These are phyloP conservation scores for Leccinum pellstonianum DNA, from an alignment of 768 basidiomycete species.

Conservation along the genomic window DNA sequence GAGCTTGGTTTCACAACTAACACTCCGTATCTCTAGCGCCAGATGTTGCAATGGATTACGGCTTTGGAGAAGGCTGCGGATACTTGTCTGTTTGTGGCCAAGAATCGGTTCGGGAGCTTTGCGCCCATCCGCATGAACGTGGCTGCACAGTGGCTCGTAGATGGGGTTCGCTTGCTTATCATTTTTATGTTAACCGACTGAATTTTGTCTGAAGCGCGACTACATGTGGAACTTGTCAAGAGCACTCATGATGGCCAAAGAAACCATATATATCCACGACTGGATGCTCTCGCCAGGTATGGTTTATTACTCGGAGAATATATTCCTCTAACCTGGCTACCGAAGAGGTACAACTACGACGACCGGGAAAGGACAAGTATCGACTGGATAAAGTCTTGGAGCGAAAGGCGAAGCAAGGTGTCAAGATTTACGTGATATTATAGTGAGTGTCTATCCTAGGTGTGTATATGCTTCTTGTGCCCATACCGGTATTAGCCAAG, in stretches of 20 bases:
- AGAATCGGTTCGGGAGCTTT: conserved; percentile 91
- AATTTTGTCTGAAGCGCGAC: conserved; percentile 62
- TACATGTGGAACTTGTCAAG: conserved; percentile 98
- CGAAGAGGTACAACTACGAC: conserved; percentile 78
- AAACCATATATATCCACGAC: conserved; percentile 92
- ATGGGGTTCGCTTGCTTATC: conserved; percentile 64
- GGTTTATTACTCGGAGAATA: conserved; percentile 2
- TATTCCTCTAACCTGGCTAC: not conserved
- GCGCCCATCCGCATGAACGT: conserved; percentile 91
- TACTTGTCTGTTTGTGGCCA: conserved; percentile 72
- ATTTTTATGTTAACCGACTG: conserved; percentile 1
- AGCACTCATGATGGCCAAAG: conserved; percentile 85
- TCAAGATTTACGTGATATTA: conserved; percentile 93
- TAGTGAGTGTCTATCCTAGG: conserved; percentile 55
- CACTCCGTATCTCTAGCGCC: conserved; percentile 49
- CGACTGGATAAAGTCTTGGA: conserved; percentile 84
- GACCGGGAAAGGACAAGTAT: conserved; percentile 82
- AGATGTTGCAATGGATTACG: conserved; percentile 97
- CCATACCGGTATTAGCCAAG: conserved; percentile 55
- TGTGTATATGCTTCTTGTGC: not conserved
- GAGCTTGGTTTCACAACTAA: conserved; percentile 5
- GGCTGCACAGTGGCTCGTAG: conserved; percentile 96
- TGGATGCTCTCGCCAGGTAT: conserved; percentile 95
- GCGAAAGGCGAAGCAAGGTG: conserved; percentile 90
- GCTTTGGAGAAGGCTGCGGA: conserved; percentile 79